A percentile compares a stretch with the other conserved stretches of the same genome.
Evolutionary conservation across 129 eudicot genomes (phyloP).

Genomic region (Ambrosia trifida): DNA sequence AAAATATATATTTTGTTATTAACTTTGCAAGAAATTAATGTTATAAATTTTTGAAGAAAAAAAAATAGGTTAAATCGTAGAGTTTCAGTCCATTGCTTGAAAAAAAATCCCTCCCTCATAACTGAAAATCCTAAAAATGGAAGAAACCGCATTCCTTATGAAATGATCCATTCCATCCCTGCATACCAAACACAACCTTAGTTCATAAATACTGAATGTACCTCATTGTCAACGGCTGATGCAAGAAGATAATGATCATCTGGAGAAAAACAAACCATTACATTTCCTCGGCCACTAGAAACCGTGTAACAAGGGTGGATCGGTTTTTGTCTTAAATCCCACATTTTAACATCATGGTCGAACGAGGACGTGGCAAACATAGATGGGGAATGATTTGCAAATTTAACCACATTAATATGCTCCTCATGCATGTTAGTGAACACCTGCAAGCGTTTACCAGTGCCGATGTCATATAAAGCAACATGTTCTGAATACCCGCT

Average conservation of each 20-base stretch:
- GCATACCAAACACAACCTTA: no score
- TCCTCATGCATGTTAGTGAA: conserved; percentile 79
- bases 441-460: conserved; percentile 71
- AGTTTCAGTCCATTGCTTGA: no score
- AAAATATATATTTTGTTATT: no score
- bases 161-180: no score
- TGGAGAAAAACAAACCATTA: conserved; percentile 96
- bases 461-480: conserved; percentile 76
- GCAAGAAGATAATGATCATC: conserved; percentile 94
- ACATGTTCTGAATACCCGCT: conserved; percentile 88
- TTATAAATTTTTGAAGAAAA: no score
- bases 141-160: no score
- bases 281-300: conserved; percentile 83
- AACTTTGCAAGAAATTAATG: no score
- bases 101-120: no score
- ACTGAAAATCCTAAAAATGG: no score
- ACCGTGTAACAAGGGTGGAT: conserved; percentile 78
- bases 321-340: conserved; percentile 91
- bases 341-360: conserved; percentile 92
- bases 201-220: no score
- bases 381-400: conserved; percentile 91
- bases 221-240: conserved; percentile 96
- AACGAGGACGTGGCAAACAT: conserved; percentile 96
- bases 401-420: conserved; percentile 90
- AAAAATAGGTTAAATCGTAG: no score